Evolutionary conservation across 192 early-diverging fungal species (phyloP), one percentile per base, ranked within the genome.

Genomic region (Radiomyces spectabilis): DNA sequence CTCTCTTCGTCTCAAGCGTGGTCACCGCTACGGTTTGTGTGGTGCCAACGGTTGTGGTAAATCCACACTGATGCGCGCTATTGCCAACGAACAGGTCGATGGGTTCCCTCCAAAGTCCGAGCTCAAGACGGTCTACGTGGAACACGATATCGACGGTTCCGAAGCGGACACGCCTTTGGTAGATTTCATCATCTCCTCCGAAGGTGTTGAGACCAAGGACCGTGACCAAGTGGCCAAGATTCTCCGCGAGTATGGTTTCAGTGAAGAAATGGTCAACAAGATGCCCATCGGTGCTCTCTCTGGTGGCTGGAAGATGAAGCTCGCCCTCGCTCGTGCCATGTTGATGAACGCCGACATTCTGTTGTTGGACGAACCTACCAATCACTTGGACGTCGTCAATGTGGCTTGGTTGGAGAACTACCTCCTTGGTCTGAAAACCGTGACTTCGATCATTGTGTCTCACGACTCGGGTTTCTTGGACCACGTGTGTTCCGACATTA

Each of bases 241-340:
- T 61, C 73, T 91, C 39, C 61, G 65, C 44, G 66, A 69, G 31
- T 78, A 86, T 60, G 85, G 84, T 43, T 91, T 91, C 78, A 65
- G 71, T 61, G 84, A 81, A 37, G 63, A 74, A 41, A 70, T 70
- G 69, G 73, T 83, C 58, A 75, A 72, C 50, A 69, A 70, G 41
- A 77, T 85, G 63, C 59, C 81, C 58, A 82, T 91, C 67, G 83
- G 81, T 50, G 75, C 79, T 39, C 83, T 92, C n/a, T 85, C 84
- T 59, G 88, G 88, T 73, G 88, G 88, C 63, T 92, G 88, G 88
- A 86, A 88, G 72, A 92, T 92, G 89, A 90, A 88, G 83, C 73
- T 90, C 42, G 86, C 81, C 71, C 79, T 92, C 64, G 87, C 87
- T 10, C 84, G 86, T 75, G 88, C 89, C 48, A 85, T 92, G 81